Evolutionary conservation across 768 basidiomycete species (phyloP).

Genomic region (Boletus subcaerulescens): DNA sequence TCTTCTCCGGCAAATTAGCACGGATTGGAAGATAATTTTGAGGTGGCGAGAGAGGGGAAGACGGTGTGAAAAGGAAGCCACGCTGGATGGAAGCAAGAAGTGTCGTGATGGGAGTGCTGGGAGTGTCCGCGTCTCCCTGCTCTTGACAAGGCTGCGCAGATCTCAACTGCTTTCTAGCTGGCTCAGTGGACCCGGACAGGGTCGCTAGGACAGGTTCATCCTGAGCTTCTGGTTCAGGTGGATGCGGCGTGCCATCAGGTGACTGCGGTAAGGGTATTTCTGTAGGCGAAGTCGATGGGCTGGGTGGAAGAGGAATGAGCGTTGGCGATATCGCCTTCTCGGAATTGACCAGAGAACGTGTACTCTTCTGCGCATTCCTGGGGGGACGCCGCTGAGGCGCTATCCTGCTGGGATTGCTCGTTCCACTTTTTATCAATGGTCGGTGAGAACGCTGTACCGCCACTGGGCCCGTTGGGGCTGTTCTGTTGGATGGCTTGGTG

Average conservation of each 20-base stretch:
- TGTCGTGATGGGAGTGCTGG: constrained; percentile 64
- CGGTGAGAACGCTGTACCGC: constrained; percentile 11
- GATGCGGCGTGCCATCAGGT: constrained; percentile 7
- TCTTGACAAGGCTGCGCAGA: constrained; percentile 1
- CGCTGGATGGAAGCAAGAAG: constrained; percentile 60
- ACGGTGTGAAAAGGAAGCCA: constrained; percentile 66
- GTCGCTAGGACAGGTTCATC: neutral
- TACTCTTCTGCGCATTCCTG: constrained; percentile 4
- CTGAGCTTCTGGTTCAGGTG: neutral
- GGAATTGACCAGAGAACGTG: constrained; percentile 11
- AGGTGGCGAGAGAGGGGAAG: constrained; percentile 59
- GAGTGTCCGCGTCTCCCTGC: constrained; percentile 4
- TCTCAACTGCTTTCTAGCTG: neutral
- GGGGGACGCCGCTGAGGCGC: constrained; percentile 9
- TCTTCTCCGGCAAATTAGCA: constrained; percentile 4
- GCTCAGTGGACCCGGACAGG: neutral
- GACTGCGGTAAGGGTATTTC: constrained; percentile 23
- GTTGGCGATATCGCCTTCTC: constrained; percentile 15
- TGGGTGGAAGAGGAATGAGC: constrained; percentile 18
- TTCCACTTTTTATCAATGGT: constrained; percentile 7
- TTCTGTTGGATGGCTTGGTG: constrained; percentile 7
- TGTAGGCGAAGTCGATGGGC: constrained; percentile 19
- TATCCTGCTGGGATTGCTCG: neutral
- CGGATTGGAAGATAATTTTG: constrained; percentile 37
- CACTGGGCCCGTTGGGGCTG: neutral